Base-by-base conservation (phyloP, 352 stramenopile species). In the Globisporangium sylvaticum region DNA sequence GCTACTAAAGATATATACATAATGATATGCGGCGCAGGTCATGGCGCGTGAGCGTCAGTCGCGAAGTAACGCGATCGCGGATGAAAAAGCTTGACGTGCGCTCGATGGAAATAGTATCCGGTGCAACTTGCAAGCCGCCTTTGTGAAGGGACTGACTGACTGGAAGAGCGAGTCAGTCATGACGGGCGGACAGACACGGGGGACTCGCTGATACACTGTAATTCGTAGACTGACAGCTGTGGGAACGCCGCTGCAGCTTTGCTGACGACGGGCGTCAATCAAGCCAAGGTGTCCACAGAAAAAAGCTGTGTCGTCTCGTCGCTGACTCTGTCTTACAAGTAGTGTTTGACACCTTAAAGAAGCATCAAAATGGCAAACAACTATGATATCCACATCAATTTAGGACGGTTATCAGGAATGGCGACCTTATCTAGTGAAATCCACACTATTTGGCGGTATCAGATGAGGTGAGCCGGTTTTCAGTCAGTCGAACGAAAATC, bases 401-500 rank as follows among this genome's bases (percentile, higher is more conserved):
- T 27, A 59, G 54, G 27, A 1, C 4, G 1, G 15, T 25, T 44
- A 7, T 48, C 10, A 48, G n/a, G 0, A 58, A 58, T 2, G 0
- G 9, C 20, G 14, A 12, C 20, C 20, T 24, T 1, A n/a, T 22
- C 5, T 27, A 4, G 8, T 14, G 31, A 48, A 31, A 20, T 15
- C 1, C 31, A 48, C 31, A 1, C 22, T 61, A 61, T 5, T 4
- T n/a, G 7, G 3, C 29, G 32, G 55, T 61, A 61, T 61, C 55
- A 61, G 55, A 61, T 48, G 1, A 3, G 18, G 39, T 24, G 55
- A 60, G 55, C 24, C 55, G 55, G 55, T 60, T 60, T 29, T 25
- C 55, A 60, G 55, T 60, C 55, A 46, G 20, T 25, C 55, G 55
- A 60, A 60, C 32, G 29, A 60, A 53, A 60, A 60, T 60, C 54